Evolutionary conservation across 169 alveolate genomes (phyloP), one percentile per base, ranked within the genome.

Genomic region (Amoebophrya sp.): DNA sequence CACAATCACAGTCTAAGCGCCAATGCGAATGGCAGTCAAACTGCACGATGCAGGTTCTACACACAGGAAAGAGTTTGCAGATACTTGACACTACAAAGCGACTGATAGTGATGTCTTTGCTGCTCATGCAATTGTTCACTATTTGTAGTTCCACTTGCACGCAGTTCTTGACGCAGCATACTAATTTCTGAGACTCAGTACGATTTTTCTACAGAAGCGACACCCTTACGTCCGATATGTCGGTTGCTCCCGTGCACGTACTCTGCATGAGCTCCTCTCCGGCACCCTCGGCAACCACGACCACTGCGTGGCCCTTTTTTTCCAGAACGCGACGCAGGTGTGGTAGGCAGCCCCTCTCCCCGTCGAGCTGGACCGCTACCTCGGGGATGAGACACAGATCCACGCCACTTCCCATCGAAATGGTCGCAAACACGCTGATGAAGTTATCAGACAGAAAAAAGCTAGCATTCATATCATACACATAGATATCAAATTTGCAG

Each of bases 211-310:
- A 32, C 3, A 32, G 7, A 12, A 55, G 32, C 10, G 77, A 32
- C 23, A 55, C 23, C 33, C 10, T 0, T 55, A 32, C 77, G 23
- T 32, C 23, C 35, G 38, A 23, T n/a, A 0, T 39, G 33, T 39
- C 77, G 53, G 29, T 40, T 40, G 88, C 92, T 33, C 90, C 93
- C 35, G 90, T 35, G 89, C 90, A 53, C 54, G n/a, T n/a, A n/a
- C n/a, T n/a, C n/a, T 55, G 66, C 93, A 92, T 25, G 33, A 94
- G 93, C 32, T 94, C 89, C 40, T 94, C 95, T 91, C 97, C 98
- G 47, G 97, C 97, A 66, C 98, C 98, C 92, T 97, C 98, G 18
- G 98, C 97, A 7, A 97, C 98, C 0, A 97, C 98, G 41, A 97
- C 94, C 66, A 95, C 97, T 47, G 96, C 94, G 91, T 96, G 95